Evolutionary conservation across 2,329 filamentous ascomycete genomes (phyloP).

Genomic region (Didymella arachidicola): DNA sequence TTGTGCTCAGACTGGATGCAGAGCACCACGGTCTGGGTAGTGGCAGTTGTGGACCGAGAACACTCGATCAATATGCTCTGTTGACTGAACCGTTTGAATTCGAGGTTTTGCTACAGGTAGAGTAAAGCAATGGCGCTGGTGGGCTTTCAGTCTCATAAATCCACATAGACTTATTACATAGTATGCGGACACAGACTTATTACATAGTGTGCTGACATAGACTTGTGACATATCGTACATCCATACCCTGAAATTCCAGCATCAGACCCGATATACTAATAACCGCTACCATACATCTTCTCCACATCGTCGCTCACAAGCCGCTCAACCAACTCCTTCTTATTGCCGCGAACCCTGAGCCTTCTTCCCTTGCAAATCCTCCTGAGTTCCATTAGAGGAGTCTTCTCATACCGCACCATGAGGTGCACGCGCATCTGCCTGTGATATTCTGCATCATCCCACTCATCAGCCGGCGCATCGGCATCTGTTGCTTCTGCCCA

Average conservation of each 20-base stretch:
- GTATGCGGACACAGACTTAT: not conserved
- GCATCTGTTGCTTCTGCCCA: constrained; percentile 1
- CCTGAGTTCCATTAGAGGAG: not conserved
- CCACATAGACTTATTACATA: no score
- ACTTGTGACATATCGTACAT: not conserved
- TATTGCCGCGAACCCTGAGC: constrained; percentile 3
- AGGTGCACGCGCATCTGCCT: constrained; percentile 7
- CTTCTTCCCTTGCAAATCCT: not conserved
- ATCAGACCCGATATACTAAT: not conserved
- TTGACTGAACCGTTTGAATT: constrained; percentile 51
- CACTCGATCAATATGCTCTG: constrained; percentile 52
- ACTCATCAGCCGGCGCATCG: constrained; percentile 10
- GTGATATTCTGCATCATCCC: constrained; percentile 11
- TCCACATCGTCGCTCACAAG: constrained; percentile 2
- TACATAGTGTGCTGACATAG: not conserved
- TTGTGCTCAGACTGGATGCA: constrained; percentile 67
- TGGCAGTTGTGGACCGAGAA: constrained; percentile 67
- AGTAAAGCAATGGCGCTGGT: not conserved
- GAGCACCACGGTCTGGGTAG: constrained; percentile 69
- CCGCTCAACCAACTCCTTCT: constrained; percentile 6
- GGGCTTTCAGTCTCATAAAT: not conserved
- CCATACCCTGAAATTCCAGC: not conserved
- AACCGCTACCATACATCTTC: constrained; percentile 1
- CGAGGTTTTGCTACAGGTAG: constrained; percentile 37
- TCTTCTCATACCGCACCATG: not conserved